phyloP scores from a whole-genome alignment of 108 stramenopile genomes.

The Cyclotella kingstonii region DNA sequence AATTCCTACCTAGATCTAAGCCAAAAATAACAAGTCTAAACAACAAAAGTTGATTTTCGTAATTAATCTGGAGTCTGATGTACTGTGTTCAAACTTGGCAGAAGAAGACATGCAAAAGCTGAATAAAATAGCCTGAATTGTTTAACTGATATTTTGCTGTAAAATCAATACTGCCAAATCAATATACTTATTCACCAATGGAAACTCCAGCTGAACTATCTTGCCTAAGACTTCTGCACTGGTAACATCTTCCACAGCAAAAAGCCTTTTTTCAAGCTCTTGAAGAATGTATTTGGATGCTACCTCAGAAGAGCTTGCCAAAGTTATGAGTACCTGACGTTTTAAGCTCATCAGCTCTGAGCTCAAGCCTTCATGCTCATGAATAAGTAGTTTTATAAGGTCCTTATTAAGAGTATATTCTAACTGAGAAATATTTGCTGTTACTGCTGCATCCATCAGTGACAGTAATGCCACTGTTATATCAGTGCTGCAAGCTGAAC shows the following conservation, averaged over 20 bases:
- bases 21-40: no score
- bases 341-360: slow-evolving; percentile 47
- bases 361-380: slow-evolving; percentile 36
- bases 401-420: slow-evolving; percentile 32
- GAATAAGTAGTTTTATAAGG: slow-evolving; percentile 43
- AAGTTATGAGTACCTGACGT: slow-evolving; percentile 45
- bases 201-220: slow-evolving; percentile 50
- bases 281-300: slow-evolving; percentile 54
- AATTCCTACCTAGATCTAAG: no score
- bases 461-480: slow-evolving; percentile 48
- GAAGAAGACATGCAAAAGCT: no score
- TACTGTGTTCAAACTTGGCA: no score
- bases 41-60: no score
- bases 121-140: not conserved
- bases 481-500: slow-evolving; percentile 53
- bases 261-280: slow-evolving; percentile 49
- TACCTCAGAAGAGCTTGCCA: slow-evolving; percentile 58
- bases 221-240: slow-evolving; percentile 72
- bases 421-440: slow-evolving; percentile 26
- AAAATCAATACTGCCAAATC: slow-evolving; percentile 46
- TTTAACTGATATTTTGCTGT: not conserved
- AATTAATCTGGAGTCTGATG: no score
- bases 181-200: slow-evolving; percentile 47
- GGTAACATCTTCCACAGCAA: slow-evolving; percentile 47
- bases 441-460: slow-evolving; percentile 48